Base-by-base conservation (phyloP, 805 yeast genomes). In the Scheffersomyces amazonensis region DNA sequence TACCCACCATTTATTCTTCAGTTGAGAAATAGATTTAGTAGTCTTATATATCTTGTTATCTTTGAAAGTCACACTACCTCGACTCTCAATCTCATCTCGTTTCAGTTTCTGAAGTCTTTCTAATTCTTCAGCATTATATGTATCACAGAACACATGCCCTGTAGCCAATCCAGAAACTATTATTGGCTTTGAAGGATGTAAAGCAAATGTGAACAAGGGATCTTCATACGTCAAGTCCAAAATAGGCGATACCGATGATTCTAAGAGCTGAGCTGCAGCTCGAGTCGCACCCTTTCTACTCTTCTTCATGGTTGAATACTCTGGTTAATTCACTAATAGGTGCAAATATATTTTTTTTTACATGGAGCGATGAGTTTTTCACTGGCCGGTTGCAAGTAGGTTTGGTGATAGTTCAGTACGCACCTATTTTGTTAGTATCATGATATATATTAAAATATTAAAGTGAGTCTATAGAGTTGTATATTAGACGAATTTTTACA, bases 101-200 rank as follows among this genome's bases (percentile, higher is more conserved):
- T 47, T 50, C 1, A 40, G 42, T 2, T 44, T 42, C 18, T 54
- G 63, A 3, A 40, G 31, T 17, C 63, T 64, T 34, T 71, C 74
- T 17, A 82, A 61, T 27, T 50, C 47, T 1, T 66, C 73, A 0
- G 72, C 69, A 40, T 81, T 74, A 48, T 89, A 90, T 29, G 65
- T 59, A 36, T 78, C 67, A 40, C 88, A 72, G 44, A 69, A 75
- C 0, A 89, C 75, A 50, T 81, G 81, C 2, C 98, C 98, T 2
- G 87, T 78, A 0, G 87, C 93, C n/a, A 85, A 65, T 0, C 96
- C 97, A 9, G 81, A 65, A 0, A 79, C 74, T 11, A 87, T 52
- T 3, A 83, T 58, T 4, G 84, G 84, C 46, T 71, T 61, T 8
- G 78, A 62, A 0, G 97, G 97, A 54, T 90, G 96, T 17, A 88